A percentile compares a stretch with the other conserved stretches of the same genome.
Conservation (phyloP, 179 eudicot species). For the Actinidia chinensis region DNA sequence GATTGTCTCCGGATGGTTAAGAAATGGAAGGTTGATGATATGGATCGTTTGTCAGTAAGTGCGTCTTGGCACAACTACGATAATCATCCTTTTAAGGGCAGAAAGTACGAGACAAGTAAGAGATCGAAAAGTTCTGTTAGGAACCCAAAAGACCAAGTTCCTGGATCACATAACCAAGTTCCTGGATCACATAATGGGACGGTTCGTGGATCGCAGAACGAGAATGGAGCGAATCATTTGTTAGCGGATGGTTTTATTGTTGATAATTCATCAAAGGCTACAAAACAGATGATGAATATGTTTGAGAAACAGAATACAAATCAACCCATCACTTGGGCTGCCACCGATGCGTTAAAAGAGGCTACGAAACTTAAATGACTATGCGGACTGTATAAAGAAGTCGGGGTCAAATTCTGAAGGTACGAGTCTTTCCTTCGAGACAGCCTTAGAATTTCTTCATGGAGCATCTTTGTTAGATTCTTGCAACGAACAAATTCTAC, state of each 20-base stretch:
- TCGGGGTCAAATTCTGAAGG: constrained; percentile 60
- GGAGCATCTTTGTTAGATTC: constrained; percentile 85
- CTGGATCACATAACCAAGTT: constrained; percentile 32
- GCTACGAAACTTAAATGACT: constrained; percentile 85
- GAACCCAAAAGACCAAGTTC: constrained; percentile 32
- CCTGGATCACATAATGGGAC: constrained; percentile 30
- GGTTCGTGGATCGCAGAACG: constrained; percentile 31
- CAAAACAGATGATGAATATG: constrained; percentile 39
- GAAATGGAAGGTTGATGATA: too few relatives aligned
- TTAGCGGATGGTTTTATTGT: constrained; percentile 32
- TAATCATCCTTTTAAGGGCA: too few relatives aligned
- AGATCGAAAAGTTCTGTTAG: constrained; percentile 20
- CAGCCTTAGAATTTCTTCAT: constrained; percentile 87
- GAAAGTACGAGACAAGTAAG: too few relatives aligned
- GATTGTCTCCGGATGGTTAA: too few relatives aligned
- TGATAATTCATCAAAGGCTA: constrained; percentile 45
- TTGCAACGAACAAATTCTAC: constrained; percentile 54
- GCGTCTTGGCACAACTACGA: too few relatives aligned
- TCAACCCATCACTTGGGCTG: constrained; percentile 51
- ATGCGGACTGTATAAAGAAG: constrained; percentile 84
- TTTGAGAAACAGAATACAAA: constrained; percentile 49
- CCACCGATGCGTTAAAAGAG: constrained; percentile 70
- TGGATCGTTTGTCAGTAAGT: too few relatives aligned
- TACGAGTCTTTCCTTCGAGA: constrained; percentile 71
- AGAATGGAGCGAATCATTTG: constrained; percentile 35